Evolutionary conservation across 768 basidiomycete genomes (phyloP), one percentile per base, ranked within the genome.

Genomic region (Boletus rubroflammeus): DNA sequence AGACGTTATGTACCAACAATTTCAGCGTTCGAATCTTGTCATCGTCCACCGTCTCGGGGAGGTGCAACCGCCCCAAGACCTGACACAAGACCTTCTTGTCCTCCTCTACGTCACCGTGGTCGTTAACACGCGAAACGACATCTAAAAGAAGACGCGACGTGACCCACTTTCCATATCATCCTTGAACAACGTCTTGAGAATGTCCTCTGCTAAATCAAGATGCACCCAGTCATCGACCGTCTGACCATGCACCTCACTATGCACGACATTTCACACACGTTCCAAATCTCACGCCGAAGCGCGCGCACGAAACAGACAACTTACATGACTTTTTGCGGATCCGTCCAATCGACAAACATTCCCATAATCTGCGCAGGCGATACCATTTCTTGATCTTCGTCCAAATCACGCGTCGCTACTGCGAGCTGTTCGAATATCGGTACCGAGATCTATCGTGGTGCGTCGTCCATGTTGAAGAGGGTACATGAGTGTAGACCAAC

Each of bases 261-360:
- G 1, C 17, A 26, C 29, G 19, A 42, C 23, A 41, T 14, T 38
- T 36, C 34, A 50, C 21, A 7, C 5, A 10, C 17, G 14, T 9
- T 50, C 8, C 28, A 13, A 14, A 7, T 6, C 23, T 15, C 26
- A 36, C 25, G 15, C 32, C 5, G 26, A 46, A 41, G 3, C 5
- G 15, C 17, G 15, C 7, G 21, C 28, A 29, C 61, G 15, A 59
- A 42, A 26, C 14, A 11, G 14, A 74, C 72, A 65, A 72, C 76
- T 75, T 63, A 81, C 64, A 82, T 78, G 34, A 81, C 79, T 63
- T 90, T 92, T 63, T 82, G 77, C 0, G 91, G 88, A 65, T 95
- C 87, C 4, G 88, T 90, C 93, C 93, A 96, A 59, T 94, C 92
- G 3, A 87, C 77, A 63, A 95, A 78, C 71, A 94, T 79, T n/a